Conservation (phyloP, 2,329 filamentous ascomycete species). For the Fusarium chlamydosporum region DNA sequence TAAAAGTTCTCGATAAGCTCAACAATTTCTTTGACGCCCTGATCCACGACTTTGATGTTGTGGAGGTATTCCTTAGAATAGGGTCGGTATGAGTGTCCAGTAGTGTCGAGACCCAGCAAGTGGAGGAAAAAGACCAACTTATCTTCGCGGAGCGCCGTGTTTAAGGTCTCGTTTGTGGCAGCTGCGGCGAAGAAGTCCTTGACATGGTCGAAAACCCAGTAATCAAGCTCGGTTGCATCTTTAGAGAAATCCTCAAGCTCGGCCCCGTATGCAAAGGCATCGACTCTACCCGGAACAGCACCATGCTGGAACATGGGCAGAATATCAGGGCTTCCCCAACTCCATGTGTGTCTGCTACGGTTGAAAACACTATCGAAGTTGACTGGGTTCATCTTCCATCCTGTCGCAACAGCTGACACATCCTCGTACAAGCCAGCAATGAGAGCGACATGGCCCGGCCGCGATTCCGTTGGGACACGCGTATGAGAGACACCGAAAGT, state of each 20-base stretch:
- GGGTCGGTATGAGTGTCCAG: conserved; percentile 86
- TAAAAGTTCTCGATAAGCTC: conserved; percentile 90
- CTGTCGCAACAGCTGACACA: conserved; percentile 95
- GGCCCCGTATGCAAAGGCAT: conserved; percentile 85
- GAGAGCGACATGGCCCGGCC: conserved; percentile 94
- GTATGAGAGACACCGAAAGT: conserved; percentile 99
- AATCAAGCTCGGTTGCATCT: conserved; percentile 84
- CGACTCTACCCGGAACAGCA: conserved; percentile 87
- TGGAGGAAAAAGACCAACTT: conserved; percentile 97
- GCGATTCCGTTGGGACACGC: conserved; percentile 94
- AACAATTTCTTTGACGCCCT: conserved; percentile 87
- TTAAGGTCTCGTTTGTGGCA: conserved; percentile 80
- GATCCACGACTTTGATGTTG: conserved; percentile 94
- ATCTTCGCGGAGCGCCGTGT: conserved; percentile 80
- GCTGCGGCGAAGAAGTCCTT: conserved; percentile 88
- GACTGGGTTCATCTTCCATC: conserved; percentile 98
- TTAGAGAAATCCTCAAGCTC: conserved; percentile 93
- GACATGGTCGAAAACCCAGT: conserved; percentile 96
- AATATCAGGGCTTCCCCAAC: conserved; percentile 98
- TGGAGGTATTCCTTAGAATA: conserved; percentile 96
- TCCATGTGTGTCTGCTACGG: conserved; percentile 96
- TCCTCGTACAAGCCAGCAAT: conserved; percentile 98
- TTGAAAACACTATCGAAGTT: conserved; percentile 99
- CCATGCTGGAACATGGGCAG: conserved; percentile 96
- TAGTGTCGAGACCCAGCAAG: conserved; percentile 90